Base-by-base conservation (phyloP, 2,329 filamentous ascomycete genomes). In the Botryotinia globosa region DNA sequence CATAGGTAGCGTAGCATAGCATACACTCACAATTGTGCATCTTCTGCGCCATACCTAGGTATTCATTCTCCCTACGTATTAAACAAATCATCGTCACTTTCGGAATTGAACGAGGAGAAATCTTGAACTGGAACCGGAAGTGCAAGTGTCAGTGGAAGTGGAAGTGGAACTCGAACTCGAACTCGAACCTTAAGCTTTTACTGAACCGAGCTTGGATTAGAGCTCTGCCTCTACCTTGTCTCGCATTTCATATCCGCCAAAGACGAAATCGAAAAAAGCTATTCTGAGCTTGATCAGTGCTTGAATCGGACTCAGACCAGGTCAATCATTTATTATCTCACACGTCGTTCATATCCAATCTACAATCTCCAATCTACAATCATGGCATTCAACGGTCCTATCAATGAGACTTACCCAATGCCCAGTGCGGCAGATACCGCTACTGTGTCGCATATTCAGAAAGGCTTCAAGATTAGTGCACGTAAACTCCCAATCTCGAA, bases 401-500 rank as follows among this genome's bases (percentile, higher is more conserved):
- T 79, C 73, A 83, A 86, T 78, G 86, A 89, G 78, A 84, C 85
- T n/a, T 90, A 85, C 78, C 87, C 88, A 20, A 84, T 84, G 63
- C 83, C 87, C 10, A 80, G 81, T 78, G 80, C 85, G 78, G 82
- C 88, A 76, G 81, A 84, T 14, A 83, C 84, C 66, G 87, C 89
- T 10, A 91, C 91, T 22, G 84, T 81, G 48, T 83, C 84, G 34
- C 86, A 89, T 81, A 82, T 82, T 4, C 89, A 92, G 78, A 85
- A 87, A 76, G 87, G 86, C 79, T 97, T 95, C 85, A 87, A 85
- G 78, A 90, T 98, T 82, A 88, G 88, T 42, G 93, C 93, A 71
- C 92, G 94, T 81, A 98, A 98, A 85, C 90, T 96, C 68, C 96
- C 96, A 75, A 99, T 99, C 82, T 92, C 97, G 78, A 98, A 97